These are phyloP conservation scores for Kwoniella dendrophila DNA, from an alignment of 768 basidiomycete genomes.

Conservation along the genomic window DNA sequence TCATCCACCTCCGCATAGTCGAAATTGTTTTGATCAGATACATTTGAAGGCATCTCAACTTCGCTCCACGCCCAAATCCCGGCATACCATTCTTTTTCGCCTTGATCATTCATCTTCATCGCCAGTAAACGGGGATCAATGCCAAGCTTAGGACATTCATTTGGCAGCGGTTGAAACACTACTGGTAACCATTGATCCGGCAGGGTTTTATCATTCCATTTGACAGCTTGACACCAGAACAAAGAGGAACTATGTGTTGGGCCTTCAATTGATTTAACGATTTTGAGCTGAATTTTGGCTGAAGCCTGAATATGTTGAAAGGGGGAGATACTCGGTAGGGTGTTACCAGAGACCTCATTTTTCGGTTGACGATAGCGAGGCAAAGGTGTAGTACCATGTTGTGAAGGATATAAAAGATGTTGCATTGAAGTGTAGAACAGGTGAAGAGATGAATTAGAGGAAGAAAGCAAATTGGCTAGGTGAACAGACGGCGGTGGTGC, in stretches of 20 bases:
- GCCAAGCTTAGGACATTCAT: constrained; percentile 31
- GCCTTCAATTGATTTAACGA: background rate
- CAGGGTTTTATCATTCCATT: constrained; percentile 1
- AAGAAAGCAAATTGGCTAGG: constrained; percentile 32
- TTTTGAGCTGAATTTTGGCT: constrained; percentile 13
- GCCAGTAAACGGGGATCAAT: constrained; percentile 31
- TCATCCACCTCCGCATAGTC: constrained; percentile 7
- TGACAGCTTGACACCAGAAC: constrained; percentile 19
- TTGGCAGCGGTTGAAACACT: constrained; percentile 30
- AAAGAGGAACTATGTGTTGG: constrained; percentile 26
- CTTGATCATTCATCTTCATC: constrained; percentile 15
- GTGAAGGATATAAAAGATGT: constrained; percentile 25
- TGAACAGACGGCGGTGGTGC: constrained; percentile 30
- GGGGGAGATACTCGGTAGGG: background rate
- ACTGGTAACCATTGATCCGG: constrained; percentile 16
- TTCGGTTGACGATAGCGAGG: constrained; percentile 1
- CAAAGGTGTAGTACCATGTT: background rate
- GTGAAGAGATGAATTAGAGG: constrained; percentile 32
- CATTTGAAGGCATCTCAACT: constrained; percentile 12
- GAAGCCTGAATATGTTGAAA: constrained; percentile 18
- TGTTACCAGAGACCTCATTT: background rate
- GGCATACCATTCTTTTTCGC: constrained; percentile 10
- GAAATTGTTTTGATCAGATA: background rate
- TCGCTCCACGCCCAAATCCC: constrained; percentile 28
- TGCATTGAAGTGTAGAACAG: constrained; percentile 47